Evolutionary conservation across 148 eudicot genomes (phyloP).

Genomic region (Simmondsia chinensis): DNA sequence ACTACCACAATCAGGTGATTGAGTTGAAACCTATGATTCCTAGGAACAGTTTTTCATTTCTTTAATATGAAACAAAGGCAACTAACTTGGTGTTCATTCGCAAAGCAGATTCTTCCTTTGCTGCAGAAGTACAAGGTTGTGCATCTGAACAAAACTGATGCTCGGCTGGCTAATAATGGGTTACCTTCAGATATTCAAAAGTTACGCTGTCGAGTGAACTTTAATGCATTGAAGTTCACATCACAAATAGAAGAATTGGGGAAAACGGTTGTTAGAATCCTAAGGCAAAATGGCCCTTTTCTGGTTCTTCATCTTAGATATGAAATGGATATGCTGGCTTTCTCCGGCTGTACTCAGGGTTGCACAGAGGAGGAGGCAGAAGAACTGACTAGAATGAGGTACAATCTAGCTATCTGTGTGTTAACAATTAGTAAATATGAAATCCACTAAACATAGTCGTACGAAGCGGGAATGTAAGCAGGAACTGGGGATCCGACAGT

Average conservation of each 20-base stretch:
- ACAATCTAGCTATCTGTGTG: not conserved
- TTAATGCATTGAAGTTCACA: constrained; percentile 51
- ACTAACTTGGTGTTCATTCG: constrained; percentile 6
- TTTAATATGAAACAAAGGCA: not conserved
- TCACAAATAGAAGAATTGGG: constrained; percentile 63
- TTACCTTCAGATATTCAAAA: constrained; percentile 48
- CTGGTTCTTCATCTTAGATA: constrained; percentile 70
- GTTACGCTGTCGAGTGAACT: constrained; percentile 61
- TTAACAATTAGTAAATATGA: not conserved
- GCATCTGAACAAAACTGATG: constrained; percentile 60
- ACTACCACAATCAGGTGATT: constrained; percentile 54
- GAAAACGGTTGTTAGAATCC: constrained; percentile 39
- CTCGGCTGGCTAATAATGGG: constrained; percentile 72
- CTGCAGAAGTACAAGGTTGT: constrained; percentile 55
- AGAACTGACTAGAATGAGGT: constrained; percentile 72
- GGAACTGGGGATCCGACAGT: too few species aligned
- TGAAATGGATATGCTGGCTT: constrained; percentile 80
- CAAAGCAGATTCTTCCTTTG: constrained; percentile 56
- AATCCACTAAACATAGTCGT: too few species aligned
- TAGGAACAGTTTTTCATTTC: not conserved
- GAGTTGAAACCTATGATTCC: not conserved
- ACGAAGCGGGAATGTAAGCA: too few species aligned
- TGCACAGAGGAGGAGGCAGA: constrained; percentile 50
- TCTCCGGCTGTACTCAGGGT: constrained; percentile 74
- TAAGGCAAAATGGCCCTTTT: constrained; percentile 50